Base-by-base conservation (phyloP, 352 stramenopile genomes). In the Phytopythium sindhum region DNA sequence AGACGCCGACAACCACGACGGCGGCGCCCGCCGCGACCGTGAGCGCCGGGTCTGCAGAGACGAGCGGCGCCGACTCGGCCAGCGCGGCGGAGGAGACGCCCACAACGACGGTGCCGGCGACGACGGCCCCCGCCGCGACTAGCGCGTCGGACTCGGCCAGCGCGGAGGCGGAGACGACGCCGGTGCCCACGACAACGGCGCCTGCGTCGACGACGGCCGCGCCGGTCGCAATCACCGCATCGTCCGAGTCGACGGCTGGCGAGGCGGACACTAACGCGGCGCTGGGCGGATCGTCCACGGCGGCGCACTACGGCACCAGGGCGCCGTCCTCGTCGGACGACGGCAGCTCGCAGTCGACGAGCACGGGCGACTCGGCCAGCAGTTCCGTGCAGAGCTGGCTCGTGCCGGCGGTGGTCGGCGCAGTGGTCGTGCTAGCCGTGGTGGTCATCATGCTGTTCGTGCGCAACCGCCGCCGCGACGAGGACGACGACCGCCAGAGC, bases 391-490 rank as follows among this genome's bases (percentile, higher is more conserved):
- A 68, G 33, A 67, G 72, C 2, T 90, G 80, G 79, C 68, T 90
- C 52, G 80, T 88, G 57, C 81, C 81, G 0, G 66, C 79, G 19
- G 69, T 90, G 21, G 81, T 90, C 37, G 81, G 74, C 19, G 72
- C 74, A 2, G 77, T 89, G 4, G 73, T 90, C 45, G 68, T 90
- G 50, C 51, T 74, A 5, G 79, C 78, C 8, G 60, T 90, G 29
- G 42, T 85, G 5, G 66, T 90, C 60, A 83, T 90, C 53, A 81
- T 75, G 31, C 68, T 82, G 52, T 90, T 83, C 69, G 78, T 90
- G 61, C 77, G 76, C 35, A 77, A 65, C 23, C 74, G 69, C 44
- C 74, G 74, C 59, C 53, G 61, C 19, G 72, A 85, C 42, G 77
- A 86, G 29, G 73, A 88, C 28, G 51, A 78, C 53, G 78, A 80